These are phyloP conservation scores for Lyophyllum atratum DNA, from an alignment of 768 basidiomycete species.

Conservation along the genomic window DNA sequence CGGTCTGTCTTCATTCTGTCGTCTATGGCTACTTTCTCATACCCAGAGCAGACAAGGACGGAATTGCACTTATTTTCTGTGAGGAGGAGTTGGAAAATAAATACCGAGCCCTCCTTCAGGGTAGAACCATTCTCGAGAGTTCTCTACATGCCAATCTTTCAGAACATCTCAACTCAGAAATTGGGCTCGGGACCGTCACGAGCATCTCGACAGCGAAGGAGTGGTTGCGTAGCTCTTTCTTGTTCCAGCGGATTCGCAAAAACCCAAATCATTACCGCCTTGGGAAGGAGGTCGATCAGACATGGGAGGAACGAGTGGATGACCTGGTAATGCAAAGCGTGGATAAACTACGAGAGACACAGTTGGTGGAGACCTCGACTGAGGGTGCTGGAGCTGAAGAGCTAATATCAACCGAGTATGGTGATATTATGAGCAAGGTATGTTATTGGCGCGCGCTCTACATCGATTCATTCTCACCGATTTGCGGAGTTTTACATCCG, in stretches of 20 bases:
- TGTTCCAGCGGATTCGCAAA: slow-evolving; percentile 82
- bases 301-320: slow-evolving; percentile 73
- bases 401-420: slow-evolving; percentile 69
- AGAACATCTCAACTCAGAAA: slow-evolving; percentile 95
- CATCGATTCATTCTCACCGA: slow-evolving; percentile 7
- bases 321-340: slow-evolving; percentile 74
- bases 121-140: slow-evolving; percentile 82
- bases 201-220: slow-evolving; percentile 66
- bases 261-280: slow-evolving; percentile 81
- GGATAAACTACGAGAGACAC: slow-evolving; percentile 55
- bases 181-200: slow-evolving; percentile 83
- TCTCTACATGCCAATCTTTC: slow-evolving; percentile 78
- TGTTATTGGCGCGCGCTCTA: slow-evolving; percentile 9
- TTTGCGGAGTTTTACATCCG: slow-evolving; percentile 68
- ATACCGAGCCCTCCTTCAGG: slow-evolving; percentile 69
- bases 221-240: slow-evolving; percentile 86
- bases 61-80: slow-evolving; percentile 82
- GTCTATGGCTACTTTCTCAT: background rate
- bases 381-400: slow-evolving; percentile 36
- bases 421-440: slow-evolving; percentile 88
- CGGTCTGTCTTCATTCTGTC: slow-evolving; percentile 43
- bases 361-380: slow-evolving; percentile 53
- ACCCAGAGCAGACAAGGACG: slow-evolving; percentile 65
- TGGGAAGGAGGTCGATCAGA: slow-evolving; percentile 52
- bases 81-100: slow-evolving; percentile 71